Conservation (phyloP, 371 early-diverging fungal genomes). For the Mortierella sp. region DNA sequence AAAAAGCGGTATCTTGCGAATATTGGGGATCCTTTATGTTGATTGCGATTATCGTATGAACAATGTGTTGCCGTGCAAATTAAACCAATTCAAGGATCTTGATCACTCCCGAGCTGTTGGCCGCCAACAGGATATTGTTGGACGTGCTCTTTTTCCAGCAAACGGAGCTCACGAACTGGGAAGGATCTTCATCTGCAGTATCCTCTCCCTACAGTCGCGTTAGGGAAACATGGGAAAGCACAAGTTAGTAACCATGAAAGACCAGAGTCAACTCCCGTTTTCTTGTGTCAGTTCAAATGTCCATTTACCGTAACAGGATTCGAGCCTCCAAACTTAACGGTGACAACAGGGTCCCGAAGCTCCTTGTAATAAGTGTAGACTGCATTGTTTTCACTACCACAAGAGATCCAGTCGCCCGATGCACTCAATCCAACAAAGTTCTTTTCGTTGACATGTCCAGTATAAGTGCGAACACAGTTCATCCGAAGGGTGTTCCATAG, state of each 20-base stretch:
- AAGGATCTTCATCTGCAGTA: conserved; percentile 64
- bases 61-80: too few relatives aligned
- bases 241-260: conserved; percentile 2
- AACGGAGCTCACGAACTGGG: conserved; percentile 89
- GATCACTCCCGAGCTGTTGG: conserved; percentile 90
- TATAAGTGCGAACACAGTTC: conserved; percentile 73
- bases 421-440: conserved; percentile 93
- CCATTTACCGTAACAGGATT: conserved; percentile 73
- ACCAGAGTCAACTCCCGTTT: neutral
- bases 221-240: neutral
- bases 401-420: conserved; percentile 86
- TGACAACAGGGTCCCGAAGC: conserved; percentile 76
- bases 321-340: conserved; percentile 77
- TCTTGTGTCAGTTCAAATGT: too few relatives aligned
- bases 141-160: conserved; percentile 84
- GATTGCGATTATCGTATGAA: too few relatives aligned
- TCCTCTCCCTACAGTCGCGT: conserved; percentile 58
- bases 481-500: conserved; percentile 76
- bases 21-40: too few relatives aligned
- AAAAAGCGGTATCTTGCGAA: too few relatives aligned
- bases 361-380: conserved; percentile 84
- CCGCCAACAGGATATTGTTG: conserved; percentile 76
- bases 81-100: conserved; percentile 76
- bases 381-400: conserved; percentile 91
- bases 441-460: conserved; percentile 91